Evolutionary conservation across 2,329 filamentous ascomycete species (phyloP), one percentile per base, ranked within the genome.

Genomic region (Dothideomycetidae sp.): DNA sequence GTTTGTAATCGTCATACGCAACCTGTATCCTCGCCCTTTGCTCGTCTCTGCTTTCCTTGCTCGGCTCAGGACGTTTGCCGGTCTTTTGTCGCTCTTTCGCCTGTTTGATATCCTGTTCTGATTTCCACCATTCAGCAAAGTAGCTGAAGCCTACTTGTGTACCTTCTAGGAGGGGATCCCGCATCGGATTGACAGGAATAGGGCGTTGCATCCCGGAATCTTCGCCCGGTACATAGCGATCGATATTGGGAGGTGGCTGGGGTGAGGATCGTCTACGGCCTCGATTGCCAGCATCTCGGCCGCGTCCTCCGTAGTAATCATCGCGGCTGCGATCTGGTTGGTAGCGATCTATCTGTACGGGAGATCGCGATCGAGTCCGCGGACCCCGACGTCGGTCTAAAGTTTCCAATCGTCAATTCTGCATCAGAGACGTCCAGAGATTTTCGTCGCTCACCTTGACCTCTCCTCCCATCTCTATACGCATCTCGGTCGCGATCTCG

Each of bases 141-240:
- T 79, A 88, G 10, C 81, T 86, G 58, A 88, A 88, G 2, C 81
- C 81, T 39, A 86, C 81, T 53, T 88, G 81, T 44, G 80, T 85
- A 2, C 79, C 73, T 7, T 88, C 66, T 43, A 73, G 73, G 48
- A 79, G 66, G 2, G 81, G 81, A 44, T 88, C 80, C 10, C 71
- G 67, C 3, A 88, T 61, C 5, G 79, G 80, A 47, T 86, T 86
- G 12, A 62, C 57, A 5, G 68, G 63, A 18, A 70, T 56, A 15
- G 65, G 61, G 5, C 50, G 46, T 11, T 49, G 49, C 13, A 46
- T 33, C 14, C 41, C 36, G 40, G 52, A 58, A 37, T 79, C 73
- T 47, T 83, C 78, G 12, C 81, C 80, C 1, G 83, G 83, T 13
- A 90, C 78, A 53, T 90, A 90, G 48, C 83, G 75, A 55, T 92